Base-by-base conservation (phyloP, 371 early-diverging fungal species). In the Zychaea mexicana region DNA sequence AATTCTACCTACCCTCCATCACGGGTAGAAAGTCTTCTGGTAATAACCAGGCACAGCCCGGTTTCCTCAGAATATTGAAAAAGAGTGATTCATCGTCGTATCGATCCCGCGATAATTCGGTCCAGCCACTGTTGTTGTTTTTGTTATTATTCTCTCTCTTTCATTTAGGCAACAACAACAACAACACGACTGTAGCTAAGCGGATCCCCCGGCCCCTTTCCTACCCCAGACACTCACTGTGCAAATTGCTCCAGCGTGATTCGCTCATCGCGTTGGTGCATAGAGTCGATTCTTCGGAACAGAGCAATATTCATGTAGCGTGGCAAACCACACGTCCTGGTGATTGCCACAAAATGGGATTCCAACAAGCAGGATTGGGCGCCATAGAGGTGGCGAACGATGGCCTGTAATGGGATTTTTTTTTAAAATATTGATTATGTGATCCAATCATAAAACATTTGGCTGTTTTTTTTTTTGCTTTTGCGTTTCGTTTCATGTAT, bases 291-390 rank as follows among this genome's bases (percentile, higher is more conserved):
- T 52, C 77, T 73, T n/a, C 85, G 78, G 68, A 88, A 90, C 56
- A 91, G 65, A 1, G 85, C 83, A 33, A 86, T 60, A 61, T 82
- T 88, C 73, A 91, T 72, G 58, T 85, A 90, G 19, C 84, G 72
- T 15, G 89, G 87, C 33, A 91, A 60, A 3, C 72, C 79, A 60
- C 85, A 85, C 22, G 79, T 80, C 57, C 81, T 71, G 22, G 86
- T 82, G 8, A 91, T 82, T 3, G 78, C 65, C 21, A 83, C 68
- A 61, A 88, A 87, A 2, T 78, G 72, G 0, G 67, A 62, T 66
- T 84, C 85, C n/a, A 70, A 38, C 42, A 87, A 49, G 33, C 32
- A 59, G 13, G 68, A 58, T 28, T 65, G 73, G 28, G 66, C 62
- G 2, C 71, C 52, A 22, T 63, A 76, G 0, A 72, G 62, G 30